Percentiles rank a stretch among this genome's conserved stretches.
phyloP scores from a whole-genome alignment of 306 rosid genomes.

The Heteromeles arbutifolia region DNA sequence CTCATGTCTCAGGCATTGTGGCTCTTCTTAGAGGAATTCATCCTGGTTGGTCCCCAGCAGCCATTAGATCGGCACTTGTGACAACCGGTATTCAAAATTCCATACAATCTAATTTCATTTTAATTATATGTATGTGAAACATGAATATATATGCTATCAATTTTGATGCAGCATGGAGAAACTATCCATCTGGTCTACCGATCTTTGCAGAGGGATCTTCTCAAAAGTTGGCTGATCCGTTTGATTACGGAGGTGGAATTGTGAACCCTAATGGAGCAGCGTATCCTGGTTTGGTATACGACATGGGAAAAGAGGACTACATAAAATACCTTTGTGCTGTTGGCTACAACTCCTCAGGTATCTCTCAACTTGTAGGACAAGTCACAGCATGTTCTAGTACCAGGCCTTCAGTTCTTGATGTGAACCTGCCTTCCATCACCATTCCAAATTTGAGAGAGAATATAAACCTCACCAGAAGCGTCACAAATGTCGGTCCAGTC shows the following conservation, averaged over 20 bases:
- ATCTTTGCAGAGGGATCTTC: slow-evolving; percentile 39
- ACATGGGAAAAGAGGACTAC: slow-evolving; percentile 36
- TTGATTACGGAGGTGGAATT: slow-evolving; percentile 50
- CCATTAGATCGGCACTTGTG: slow-evolving; percentile 43
- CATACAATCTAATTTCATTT: neutral
- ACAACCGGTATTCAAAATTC: slow-evolving; percentile 34
- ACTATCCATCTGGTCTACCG: slow-evolving; percentile 30
- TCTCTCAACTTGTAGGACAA: slow-evolving; percentile 24
- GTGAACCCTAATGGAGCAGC: slow-evolving; percentile 38
- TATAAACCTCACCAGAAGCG: slow-evolving; percentile 31
- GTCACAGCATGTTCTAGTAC: slow-evolving; percentile 25
- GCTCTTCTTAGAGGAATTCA: slow-evolving; percentile 43
- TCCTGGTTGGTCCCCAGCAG: slow-evolving; percentile 50
- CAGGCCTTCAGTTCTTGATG: slow-evolving; percentile 26
- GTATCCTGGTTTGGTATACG: slow-evolving; percentile 46
- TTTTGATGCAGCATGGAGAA: slow-evolving; percentile 32
- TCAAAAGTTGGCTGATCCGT: slow-evolving; percentile 36
- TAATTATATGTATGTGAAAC: neutral
- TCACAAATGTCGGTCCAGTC: slow-evolving; percentile 31
- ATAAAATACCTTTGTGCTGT: slow-evolving; percentile 37
- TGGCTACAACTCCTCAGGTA: slow-evolving; percentile 27
- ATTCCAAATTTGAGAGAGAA: slow-evolving; percentile 26
- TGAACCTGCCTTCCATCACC: slow-evolving; percentile 44
- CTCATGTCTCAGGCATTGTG: slow-evolving; percentile 44
- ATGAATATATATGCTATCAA: neutral